Conservation (phyloP, 1,139 yeast genomes). For the Nakaseomyces uthaithaninus region DNA sequence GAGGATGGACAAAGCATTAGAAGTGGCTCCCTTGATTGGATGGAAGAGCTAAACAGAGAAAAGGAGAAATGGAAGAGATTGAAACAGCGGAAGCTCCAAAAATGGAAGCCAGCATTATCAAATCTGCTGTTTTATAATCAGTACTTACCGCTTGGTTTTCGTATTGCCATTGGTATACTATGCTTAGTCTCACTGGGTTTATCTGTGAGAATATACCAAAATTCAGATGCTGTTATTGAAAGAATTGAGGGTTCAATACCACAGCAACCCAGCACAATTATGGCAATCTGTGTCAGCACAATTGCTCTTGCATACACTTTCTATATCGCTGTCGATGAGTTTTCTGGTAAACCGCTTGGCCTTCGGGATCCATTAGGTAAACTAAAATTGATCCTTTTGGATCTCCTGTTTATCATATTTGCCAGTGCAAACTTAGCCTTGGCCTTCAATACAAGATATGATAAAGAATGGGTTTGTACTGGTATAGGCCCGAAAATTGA, state of each 20-base stretch:
- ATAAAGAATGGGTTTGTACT: constrained; percentile 74
- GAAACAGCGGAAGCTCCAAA: constrained; percentile 49
- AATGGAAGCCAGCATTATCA: constrained; percentile 54
- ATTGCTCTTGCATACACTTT: constrained; percentile 68
- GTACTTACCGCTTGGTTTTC: constrained; percentile 66
- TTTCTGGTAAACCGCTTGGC: constrained; percentile 78
- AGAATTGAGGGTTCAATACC: constrained; percentile 37
- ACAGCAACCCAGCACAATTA: constrained; percentile 84
- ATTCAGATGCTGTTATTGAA: constrained; percentile 32
- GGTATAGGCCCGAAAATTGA: constrained; percentile 18
- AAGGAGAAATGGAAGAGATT: constrained; percentile 27
- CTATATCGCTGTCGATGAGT: constrained; percentile 85
- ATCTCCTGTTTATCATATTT: constrained; percentile 79
- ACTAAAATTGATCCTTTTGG: constrained; percentile 67
- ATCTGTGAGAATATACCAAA: constrained; percentile 54
- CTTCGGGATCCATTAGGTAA: constrained; percentile 70
- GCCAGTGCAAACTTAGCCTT: constrained; percentile 84
- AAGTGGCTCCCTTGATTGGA: constrained; percentile 13
- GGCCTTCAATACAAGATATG: constrained; percentile 76
- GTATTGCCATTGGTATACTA: constrained; percentile 58
- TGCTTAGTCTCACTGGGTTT: constrained; percentile 58
- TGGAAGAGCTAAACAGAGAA: constrained; percentile 23
- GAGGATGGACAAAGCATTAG: background rate
- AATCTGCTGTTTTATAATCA: constrained; percentile 65
- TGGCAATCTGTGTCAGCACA: constrained; percentile 83